Base-by-base conservation (phyloP, 1,139 yeast genomes). In the Hyphopichia buzzinii region DNA sequence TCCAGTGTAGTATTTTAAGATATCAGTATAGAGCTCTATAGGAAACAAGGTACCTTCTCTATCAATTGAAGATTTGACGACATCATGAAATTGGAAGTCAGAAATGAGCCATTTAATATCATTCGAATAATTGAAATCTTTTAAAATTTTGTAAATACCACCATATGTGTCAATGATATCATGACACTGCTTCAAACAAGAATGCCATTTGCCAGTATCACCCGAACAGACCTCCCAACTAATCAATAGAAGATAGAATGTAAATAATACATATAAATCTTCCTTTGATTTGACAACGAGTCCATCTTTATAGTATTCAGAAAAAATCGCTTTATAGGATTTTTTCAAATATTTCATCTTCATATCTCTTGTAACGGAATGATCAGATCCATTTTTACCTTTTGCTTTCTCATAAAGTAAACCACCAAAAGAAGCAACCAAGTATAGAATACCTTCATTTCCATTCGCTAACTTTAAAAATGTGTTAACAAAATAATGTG, bases 171-270 rank as follows among this genome's bases (percentile, higher is more conserved):
- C 37, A 17, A 62, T 42, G 14, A 64, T 35, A 10, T 42, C 42
- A 26, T 45, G 48, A 27, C 63, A 52, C 31, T 50, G 44, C 15
- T 39, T 36, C 36, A 64, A 57, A 15, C 47, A 31, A 12, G 47
- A 47, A 37, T 60, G 59, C 79, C 79, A 74, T 31, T 58, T 49
- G n/a, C 45, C 44, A 3, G 67, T 68, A 47, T 73, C 78, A 4
- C 79, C 79, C 3, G 69, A 58, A 33, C 75, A 70, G 3, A 72
- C 60, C 34, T 59, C 56, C 11, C 56, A 47, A 0, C 68, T 68
- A 13, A 63, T 45, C 17, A 49, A 42, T 13, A 64, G 56, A 34
- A 62, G 49, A 34, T 59, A 60, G 37, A 53, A 62, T 30, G 63
- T 55, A 19, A 64, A 36, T 1, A 50, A 40, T 4, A 55, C 44